Conservation (phyloP, 257 asterid species). For the Solanum okadae region DNA sequence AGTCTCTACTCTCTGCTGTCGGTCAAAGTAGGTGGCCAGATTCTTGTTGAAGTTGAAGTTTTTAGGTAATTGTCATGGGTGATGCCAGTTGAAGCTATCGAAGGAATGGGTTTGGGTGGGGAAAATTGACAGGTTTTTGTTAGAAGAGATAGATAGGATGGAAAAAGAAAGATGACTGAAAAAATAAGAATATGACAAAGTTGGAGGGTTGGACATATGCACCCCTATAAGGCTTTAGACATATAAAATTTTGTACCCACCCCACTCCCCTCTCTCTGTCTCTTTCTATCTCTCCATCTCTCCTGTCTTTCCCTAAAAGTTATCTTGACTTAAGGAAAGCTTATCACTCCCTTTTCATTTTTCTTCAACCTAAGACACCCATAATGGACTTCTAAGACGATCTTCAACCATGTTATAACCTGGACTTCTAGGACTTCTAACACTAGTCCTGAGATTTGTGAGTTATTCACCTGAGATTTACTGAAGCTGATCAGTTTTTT, state of each 20-base stretch:
- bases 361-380: neutral
- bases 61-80: neutral
- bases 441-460: no score
- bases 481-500: no score
- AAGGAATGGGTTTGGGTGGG: neutral
- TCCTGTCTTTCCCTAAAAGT: neutral
- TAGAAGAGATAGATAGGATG: neutral
- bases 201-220: neutral
- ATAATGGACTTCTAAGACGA: no score
- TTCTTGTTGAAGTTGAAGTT: neutral
- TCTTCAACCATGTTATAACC: no score
- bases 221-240: neutral
- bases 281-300: neutral
- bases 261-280: neutral
- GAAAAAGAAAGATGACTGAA: neutral
- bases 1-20: neutral
- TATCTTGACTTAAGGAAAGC: neutral
- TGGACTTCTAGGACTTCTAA: no score
- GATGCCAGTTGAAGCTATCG: neutral
- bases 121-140: neutral
- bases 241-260: neutral
- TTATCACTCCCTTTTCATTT: neutral
- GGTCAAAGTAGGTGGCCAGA: neutral
- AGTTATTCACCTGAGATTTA: no score
- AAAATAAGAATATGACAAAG: neutral